These are phyloP conservation scores for Colletotrichum higginsianum DNA, from an alignment of 2,329 filamentous ascomycete species.

Conservation along the genomic window DNA sequence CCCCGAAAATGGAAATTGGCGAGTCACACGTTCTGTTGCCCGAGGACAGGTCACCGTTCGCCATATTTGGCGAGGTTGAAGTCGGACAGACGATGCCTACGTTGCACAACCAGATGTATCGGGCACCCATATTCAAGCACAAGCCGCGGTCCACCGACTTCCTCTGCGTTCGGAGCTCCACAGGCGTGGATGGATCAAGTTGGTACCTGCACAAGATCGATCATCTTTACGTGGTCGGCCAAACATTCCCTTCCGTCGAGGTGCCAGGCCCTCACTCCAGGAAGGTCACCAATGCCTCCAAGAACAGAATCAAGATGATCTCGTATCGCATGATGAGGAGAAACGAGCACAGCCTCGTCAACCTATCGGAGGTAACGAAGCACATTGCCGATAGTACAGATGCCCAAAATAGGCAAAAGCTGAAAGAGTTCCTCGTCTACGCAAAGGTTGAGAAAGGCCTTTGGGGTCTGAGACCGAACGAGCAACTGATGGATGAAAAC, in stretches of 20 bases:
- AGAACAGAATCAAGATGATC: constrained; percentile 97
- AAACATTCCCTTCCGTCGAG: constrained; percentile 92
- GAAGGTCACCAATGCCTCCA: constrained; percentile 96
- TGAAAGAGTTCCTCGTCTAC: constrained; percentile 96
- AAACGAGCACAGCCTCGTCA: constrained; percentile 77
- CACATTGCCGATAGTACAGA: constrained; percentile 95
- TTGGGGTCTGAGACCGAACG: constrained; percentile 83
- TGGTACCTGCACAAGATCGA: constrained; percentile 93
- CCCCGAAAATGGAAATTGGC: constrained; percentile 87
- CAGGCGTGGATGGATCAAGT: constrained; percentile 80
- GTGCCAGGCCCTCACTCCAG: constrained; percentile 94
- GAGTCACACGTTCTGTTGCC: constrained; percentile 90
- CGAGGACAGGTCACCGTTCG: constrained; percentile 96
- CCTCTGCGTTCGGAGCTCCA: constrained; percentile 85
- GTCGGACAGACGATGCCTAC: constrained; percentile 92
- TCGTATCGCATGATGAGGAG: constrained; percentile 90
- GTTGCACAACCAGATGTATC: constrained; percentile 95
- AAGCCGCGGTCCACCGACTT: constrained; percentile 85
- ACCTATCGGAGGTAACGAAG: constrained; percentile 87
- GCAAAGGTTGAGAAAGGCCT: constrained; percentile 86
- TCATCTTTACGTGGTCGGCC: constrained; percentile 90
- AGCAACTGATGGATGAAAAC: constrained; percentile 84
- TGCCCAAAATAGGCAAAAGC: constrained; percentile 94
- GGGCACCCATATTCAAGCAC: constrained; percentile 94
- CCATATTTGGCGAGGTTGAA: constrained; percentile 93